Base-by-base conservation (phyloP, 2,329 filamentous ascomycete genomes). In the Diaporthe sp. region DNA sequence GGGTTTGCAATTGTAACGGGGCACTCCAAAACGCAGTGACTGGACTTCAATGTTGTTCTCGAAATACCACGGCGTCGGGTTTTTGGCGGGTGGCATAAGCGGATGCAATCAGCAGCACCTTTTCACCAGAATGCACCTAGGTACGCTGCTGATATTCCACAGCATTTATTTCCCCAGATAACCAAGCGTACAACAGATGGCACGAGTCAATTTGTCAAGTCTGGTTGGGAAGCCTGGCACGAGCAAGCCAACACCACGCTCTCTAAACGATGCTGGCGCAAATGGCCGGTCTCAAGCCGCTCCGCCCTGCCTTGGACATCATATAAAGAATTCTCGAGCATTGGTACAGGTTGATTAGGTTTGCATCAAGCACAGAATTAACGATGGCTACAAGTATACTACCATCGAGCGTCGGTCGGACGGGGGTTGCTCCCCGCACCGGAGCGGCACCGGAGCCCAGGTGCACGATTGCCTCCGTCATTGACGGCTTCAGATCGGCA, bases 391-490 rank as follows among this genome's bases (percentile, higher is more conserved):
- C 9, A 25, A 5, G 12, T 5, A 10, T 22, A 39, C n/a, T 68
- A n/a, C n/a, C 4, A 9, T 13, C 13, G 31, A n/a, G 31, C 2
- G 46, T 53, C 46, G 46, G 44, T 42, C 22, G n/a, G 46, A 22
- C 31, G 65, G 46, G 22, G 17, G 12, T 53, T 17, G 44, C 7
- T 22, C 65, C 65, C 65, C 65, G 65, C 65, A 68, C 34, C 46
- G 65, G n/a, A 68, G 65, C 46, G 46, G 31, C 65, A 68, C 46
- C 65, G 65, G 46, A 51, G 22, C 19, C 44, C 6, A 68, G 8
- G 1, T 39, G 22, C 46, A 19, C 1, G 22, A 68, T 28, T 53
- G 65, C 34, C 31, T 39, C 65, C 46, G 65, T 53, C 46, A 68
- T 53, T 12, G 46, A 68, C 65, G 65, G 65, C 46, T n/a, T 28